Evolutionary conservation across 2,329 filamentous ascomycete genomes (phyloP).

Genomic region (Trichoderma gracile): DNA sequence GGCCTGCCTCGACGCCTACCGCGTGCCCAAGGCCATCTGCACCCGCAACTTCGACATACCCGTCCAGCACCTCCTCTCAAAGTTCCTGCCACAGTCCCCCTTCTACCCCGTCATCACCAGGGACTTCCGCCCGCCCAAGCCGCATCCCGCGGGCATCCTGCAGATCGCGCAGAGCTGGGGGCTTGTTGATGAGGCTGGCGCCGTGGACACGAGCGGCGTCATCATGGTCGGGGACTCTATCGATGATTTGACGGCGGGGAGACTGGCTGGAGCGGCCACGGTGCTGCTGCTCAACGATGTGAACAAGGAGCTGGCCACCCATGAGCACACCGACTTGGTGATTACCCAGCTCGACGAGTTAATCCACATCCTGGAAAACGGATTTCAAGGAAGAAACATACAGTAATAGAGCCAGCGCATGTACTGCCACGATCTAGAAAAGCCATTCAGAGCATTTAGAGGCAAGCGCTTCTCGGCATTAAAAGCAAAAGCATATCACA

Average conservation of each 20-base stretch:
- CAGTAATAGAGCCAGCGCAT: constrained; percentile 26
- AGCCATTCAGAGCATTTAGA: constrained; percentile 10
- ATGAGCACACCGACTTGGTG: constrained; percentile 75
- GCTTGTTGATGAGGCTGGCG: constrained; percentile 42
- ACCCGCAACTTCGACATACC: constrained; percentile 90
- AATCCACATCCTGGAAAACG: constrained; percentile 70
- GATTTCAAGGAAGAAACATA: constrained; percentile 62
- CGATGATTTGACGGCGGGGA: constrained; percentile 90
- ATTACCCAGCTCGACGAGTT: constrained; percentile 74
- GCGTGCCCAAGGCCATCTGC: constrained; percentile 79
- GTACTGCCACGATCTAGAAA: background rate
- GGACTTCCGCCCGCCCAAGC: constrained; percentile 81
- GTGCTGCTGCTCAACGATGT: constrained; percentile 84
- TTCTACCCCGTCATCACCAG: constrained; percentile 83
- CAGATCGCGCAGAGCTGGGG: constrained; percentile 81
- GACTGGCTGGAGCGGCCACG: constrained; percentile 80
- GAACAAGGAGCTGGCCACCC: constrained; percentile 68
- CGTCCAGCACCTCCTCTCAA: constrained; percentile 71
- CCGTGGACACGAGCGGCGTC: constrained; percentile 48
- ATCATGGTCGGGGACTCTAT: constrained; percentile 78
- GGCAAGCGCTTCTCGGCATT: constrained; percentile 13
- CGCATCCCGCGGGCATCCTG: constrained; percentile 81
- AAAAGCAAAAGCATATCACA: constrained; percentile 6
- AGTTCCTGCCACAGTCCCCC: constrained; percentile 66
- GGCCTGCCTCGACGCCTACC: constrained; percentile 70